Percentiles rank a stretch among this genome's conserved stretches.
phyloP scores from a whole-genome alignment of 768 basidiomycete genomes.

The Suillus weaverae region DNA sequence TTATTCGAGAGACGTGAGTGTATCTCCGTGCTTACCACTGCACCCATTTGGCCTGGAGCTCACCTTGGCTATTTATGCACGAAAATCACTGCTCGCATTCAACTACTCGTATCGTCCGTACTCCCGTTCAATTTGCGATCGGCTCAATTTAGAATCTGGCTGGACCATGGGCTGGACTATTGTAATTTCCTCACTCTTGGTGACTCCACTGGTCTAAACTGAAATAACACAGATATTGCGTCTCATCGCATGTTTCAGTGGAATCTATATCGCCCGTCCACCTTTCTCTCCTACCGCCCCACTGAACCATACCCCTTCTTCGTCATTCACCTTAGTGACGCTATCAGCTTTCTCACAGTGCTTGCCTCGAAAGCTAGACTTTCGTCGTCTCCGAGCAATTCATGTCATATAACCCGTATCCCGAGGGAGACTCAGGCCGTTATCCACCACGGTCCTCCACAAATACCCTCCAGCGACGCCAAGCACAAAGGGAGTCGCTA shows the following conservation, averaged over 20 bases:
- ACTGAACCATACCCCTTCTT: not conserved
- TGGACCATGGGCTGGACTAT: not conserved
- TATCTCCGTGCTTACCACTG: not conserved
- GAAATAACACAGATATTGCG: not conserved
- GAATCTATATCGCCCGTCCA: not conserved
- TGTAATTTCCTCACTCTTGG: not conserved
- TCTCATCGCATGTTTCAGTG: not conserved
- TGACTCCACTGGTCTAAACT: not conserved
- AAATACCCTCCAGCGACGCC: not conserved
- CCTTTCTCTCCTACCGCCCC: not conserved
- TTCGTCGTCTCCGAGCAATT: not conserved
- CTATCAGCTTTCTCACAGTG: not conserved
- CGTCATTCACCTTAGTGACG: not conserved
- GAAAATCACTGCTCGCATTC: not conserved
- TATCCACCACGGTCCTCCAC: not conserved
- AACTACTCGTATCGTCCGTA: not conserved
- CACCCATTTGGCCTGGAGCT: not conserved
- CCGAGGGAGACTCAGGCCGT: not conserved
- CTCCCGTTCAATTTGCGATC: not conserved
- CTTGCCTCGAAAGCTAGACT: not conserved
- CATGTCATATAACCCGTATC: constrained; percentile 1
- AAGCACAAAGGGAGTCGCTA: not conserved
- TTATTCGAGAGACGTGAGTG: not conserved
- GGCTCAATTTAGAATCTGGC: not conserved
- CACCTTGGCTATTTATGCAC: not conserved